Evolutionary conservation across 805 yeast genomes (phyloP).

Genomic region (Jamesozyma lodderae): DNA sequence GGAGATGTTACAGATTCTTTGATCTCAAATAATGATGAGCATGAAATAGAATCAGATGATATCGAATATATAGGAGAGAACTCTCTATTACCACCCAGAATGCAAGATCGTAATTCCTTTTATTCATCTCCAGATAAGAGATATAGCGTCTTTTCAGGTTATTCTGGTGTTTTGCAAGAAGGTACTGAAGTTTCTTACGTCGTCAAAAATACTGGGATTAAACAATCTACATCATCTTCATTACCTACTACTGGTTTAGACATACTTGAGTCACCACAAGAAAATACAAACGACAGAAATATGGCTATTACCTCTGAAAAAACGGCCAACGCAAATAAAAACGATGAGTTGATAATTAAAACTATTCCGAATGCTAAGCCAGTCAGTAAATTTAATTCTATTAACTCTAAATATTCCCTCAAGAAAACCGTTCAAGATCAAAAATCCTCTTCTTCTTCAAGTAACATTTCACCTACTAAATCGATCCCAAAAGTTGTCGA

Average conservation of each 20-base stretch:
- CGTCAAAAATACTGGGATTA: constrained; percentile 11
- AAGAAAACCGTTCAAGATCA: too few species aligned
- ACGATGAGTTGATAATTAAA: constrained; percentile 12
- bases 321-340: not conserved
- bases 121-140: constrained; percentile 4
- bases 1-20: too few species aligned
- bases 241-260: too few species aligned
- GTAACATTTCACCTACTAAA: not conserved
- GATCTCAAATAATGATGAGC: too few species aligned
- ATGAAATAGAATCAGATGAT: too few species aligned
- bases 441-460: too few species aligned
- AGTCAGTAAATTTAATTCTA: constrained; percentile 14
- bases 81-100: too few species aligned
- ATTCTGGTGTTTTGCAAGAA: constrained; percentile 28
- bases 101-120: too few species aligned
- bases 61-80: too few species aligned
- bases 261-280: not conserved
- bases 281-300: not conserved
- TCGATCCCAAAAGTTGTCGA: not conserved
- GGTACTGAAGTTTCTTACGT: constrained; percentile 27
- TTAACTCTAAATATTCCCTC: constrained; percentile 3
- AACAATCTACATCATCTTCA: too few species aligned
- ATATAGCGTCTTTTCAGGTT: constrained; percentile 24
- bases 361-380: constrained; percentile 18
- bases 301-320: not conserved